phyloP scores from a whole-genome alignment of 2,329 filamentous ascomycete genomes.

The Penicillium palitans region DNA sequence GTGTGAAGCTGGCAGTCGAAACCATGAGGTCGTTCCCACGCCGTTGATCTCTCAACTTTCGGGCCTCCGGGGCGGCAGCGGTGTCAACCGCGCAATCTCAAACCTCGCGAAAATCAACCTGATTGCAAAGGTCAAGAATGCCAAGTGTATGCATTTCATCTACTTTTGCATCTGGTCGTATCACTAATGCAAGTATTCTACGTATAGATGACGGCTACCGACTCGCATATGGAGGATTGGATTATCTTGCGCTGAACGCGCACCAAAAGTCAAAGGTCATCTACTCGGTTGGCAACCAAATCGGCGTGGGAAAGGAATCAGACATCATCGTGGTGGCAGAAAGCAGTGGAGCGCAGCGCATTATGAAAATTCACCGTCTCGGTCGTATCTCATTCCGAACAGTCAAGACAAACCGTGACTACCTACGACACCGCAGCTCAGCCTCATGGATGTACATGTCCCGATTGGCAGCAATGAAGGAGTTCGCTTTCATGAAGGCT shows the following conservation, averaged over 20 bases:
- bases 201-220: conserved; percentile 81
- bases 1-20: conserved; percentile 92
- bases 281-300: conserved; percentile 90
- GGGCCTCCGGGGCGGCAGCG: conserved; percentile 72
- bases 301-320: conserved; percentile 96
- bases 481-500: conserved; percentile 91
- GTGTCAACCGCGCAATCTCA: conserved; percentile 84
- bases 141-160: conserved; percentile 61
- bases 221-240: conserved; percentile 91
- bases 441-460: conserved; percentile 99
- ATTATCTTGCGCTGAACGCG: conserved; percentile 93
- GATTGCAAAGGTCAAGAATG: conserved; percentile 90
- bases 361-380: conserved; percentile 94
- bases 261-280: conserved; percentile 77
- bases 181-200: conserved; percentile 6
- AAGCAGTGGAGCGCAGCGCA: conserved; percentile 70
- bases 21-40: conserved; percentile 95
- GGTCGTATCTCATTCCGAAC: conserved; percentile 96
- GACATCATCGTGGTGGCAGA: conserved; percentile 94
- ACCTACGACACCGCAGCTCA: conserved; percentile 75
- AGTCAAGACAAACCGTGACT: conserved; percentile 94
- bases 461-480: conserved; percentile 85
- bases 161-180: not conserved
- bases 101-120: conserved; percentile 87
- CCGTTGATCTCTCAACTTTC: conserved; percentile 81